Evolutionary conservation across 306 rosid species (phyloP).

Genomic region (Citrullus colocynthis): DNA sequence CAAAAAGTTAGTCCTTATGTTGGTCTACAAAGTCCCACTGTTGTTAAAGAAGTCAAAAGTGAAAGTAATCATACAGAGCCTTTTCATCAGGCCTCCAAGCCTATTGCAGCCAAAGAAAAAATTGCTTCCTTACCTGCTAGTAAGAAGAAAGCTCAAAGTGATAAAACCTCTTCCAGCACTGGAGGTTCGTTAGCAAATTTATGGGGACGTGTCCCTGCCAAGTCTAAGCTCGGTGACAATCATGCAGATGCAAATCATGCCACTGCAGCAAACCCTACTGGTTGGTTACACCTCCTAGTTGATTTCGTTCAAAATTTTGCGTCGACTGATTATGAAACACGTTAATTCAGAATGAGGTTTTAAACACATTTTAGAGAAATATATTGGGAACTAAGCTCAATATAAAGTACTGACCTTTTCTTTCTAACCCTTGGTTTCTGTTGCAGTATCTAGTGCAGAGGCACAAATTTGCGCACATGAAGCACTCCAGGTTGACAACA

Average conservation of each 20-base stretch:
- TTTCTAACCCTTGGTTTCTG: not conserved
- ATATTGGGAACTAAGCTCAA: not conserved
- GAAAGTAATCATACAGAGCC: slow-evolving; percentile 35
- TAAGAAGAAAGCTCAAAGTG: slow-evolving; percentile 50
- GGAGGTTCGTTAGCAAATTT: slow-evolving; percentile 70
- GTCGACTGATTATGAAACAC: not conserved
- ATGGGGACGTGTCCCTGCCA: slow-evolving; percentile 71
- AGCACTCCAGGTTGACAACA: slow-evolving; percentile 34
- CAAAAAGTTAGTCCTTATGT: slow-evolving; percentile 25
- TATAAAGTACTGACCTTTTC: not conserved
- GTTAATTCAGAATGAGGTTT: not conserved
- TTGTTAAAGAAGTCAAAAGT: slow-evolving; percentile 44
- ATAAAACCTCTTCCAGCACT: slow-evolving; percentile 41
- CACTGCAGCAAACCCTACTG: slow-evolving; percentile 34
- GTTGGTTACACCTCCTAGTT: slow-evolving; percentile 27
- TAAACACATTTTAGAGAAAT: not conserved
- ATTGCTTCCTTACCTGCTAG: slow-evolving; percentile 37
- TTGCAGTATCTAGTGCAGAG: slow-evolving; percentile 39
- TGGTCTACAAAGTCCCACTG: slow-evolving; percentile 27
- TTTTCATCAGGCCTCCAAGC: slow-evolving; percentile 32
- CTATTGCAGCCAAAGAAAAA: slow-evolving; percentile 36
- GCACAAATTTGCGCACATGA: slow-evolving; percentile 49
- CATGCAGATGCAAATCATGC: slow-evolving; percentile 25
- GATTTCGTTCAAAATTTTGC: slow-evolving; percentile 1
- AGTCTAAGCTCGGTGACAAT: slow-evolving; percentile 37